Base-by-base conservation (phyloP, 305 asterid species). In the Nicotiana rustica region DNA sequence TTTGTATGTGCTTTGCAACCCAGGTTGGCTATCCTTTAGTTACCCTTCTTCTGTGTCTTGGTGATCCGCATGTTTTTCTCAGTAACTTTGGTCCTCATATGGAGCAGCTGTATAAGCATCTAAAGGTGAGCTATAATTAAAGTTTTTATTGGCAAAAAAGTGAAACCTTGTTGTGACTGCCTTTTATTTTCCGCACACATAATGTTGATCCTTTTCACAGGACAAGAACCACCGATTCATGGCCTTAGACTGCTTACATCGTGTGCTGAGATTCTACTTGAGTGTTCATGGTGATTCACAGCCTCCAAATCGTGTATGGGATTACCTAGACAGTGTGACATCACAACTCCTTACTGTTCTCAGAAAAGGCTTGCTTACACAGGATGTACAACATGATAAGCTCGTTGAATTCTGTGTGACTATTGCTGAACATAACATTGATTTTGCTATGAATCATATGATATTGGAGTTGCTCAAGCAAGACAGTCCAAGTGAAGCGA, bases 21-120 rank as follows among this genome's bases (percentile, higher is more conserved):
- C 85, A 97, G 99, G 99, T 97, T 82, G 98, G 97, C 79, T 92
- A 91, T 85, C 99, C 99, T 85, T 90, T 97, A 93, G 99, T 95
- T 89, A 97, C 98, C 71, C 98, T 97, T 87, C 98, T 97, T 82
- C 92, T 97, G 38, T 97, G 99, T 86, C 99, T 97, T 36, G 98
- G 99, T 44, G 99, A 97, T 90, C 98, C 99, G 83, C 89, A 83
- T 87, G 87, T 90, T 87, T 97, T 97, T 89, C 98, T 93, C 86
- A 92, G 69, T 85, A 92, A 92, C 85, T 95, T 97, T 85, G 98
- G 98, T 84, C 73, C 96, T 78, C 99, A 97, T 88, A 97, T 97
- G 99, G 99, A 97, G 71, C 99, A 93, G 85, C 86, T 97, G 81
- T 93, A 97, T 95, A 97, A 95, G 85, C 99, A 95, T 91, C 95